Conservation (phyloP, 2,329 filamentous ascomycete genomes). For the Fusarium concolor region DNA sequence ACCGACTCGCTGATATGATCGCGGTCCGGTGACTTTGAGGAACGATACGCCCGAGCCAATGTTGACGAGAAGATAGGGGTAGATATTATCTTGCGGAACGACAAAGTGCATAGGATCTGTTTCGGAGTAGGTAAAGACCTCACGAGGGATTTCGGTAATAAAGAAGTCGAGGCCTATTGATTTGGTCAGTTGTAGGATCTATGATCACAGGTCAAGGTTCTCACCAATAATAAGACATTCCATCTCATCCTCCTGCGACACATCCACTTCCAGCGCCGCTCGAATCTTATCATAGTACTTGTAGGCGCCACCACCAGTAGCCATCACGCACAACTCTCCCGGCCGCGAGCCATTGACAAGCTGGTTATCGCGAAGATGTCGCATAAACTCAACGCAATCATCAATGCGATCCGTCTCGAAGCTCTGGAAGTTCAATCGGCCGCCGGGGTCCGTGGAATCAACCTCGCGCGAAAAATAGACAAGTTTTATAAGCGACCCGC, state of each 20-base stretch:
- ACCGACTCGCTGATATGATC: conserved; percentile 88
- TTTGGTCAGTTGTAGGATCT: conserved; percentile 11
- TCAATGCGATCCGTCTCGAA: conserved; percentile 97
- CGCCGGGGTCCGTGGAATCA: conserved; percentile 81
- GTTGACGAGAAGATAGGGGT: conserved; percentile 97
- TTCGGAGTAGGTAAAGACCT: conserved; percentile 97
- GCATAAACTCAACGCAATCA: conserved; percentile 92
- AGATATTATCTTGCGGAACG: conserved; percentile 81
- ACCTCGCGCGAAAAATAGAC: conserved; percentile 96
- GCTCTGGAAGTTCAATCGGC: conserved; percentile 91
- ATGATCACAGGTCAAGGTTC: conserved; percentile 34
- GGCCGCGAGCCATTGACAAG: conserved; percentile 78
- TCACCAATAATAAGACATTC: conserved; percentile 94
- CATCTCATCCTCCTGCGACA: conserved; percentile 97
- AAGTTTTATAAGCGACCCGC: conserved; percentile 93
- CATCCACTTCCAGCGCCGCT: conserved; percentile 85
- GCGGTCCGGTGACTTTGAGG: conserved; percentile 93
- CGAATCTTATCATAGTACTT: conserved; percentile 96
- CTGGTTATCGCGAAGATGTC: conserved; percentile 85
- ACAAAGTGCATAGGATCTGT: conserved; percentile 90
- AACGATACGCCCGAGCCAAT: conserved; percentile 97
- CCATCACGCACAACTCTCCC: conserved; percentile 88
- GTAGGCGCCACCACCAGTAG: conserved; percentile 94
- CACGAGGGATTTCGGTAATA: conserved; percentile 95
- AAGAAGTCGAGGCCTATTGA: conserved; percentile 90